phyloP scores from a whole-genome alignment of 129 eudicot species.

The Tagetes erecta region DNA sequence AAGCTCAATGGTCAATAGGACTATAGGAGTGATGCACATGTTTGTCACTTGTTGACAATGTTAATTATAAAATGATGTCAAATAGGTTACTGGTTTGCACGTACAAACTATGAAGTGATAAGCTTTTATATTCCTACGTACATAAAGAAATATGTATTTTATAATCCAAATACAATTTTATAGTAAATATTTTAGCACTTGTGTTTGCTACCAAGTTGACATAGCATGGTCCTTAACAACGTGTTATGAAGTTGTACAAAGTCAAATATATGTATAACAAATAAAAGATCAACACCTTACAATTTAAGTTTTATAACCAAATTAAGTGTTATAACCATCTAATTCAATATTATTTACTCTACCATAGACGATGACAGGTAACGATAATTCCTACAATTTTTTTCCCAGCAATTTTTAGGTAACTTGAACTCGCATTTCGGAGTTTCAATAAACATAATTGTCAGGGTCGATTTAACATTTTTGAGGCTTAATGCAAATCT shows the following conservation, averaged over 20 bases:
- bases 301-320: too few relatives aligned
- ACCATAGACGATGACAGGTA: too few relatives aligned
- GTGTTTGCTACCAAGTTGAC: conserved; percentile 1
- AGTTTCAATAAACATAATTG: too few relatives aligned
- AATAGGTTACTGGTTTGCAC: conserved; percentile 35
- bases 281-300: too few relatives aligned
- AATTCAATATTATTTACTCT: too few relatives aligned
- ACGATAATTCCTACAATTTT: too few relatives aligned
- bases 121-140: conserved; percentile 12
- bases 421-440: too few relatives aligned
- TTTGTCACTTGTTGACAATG: conserved; percentile 19
- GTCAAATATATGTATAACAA: too few relatives aligned
- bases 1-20: conserved; percentile 21
- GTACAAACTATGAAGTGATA: conserved; percentile 25
- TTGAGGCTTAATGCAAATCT: too few relatives aligned
- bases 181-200: background rate
- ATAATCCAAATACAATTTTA: background rate
- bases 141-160: background rate
- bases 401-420: too few relatives aligned
- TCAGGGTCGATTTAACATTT: too few relatives aligned
- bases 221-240: background rate
- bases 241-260: background rate
- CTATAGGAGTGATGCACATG: conserved; percentile 37
- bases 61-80: conserved; percentile 21
- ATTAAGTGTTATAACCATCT: too few relatives aligned